phyloP scores from a whole-genome alignment of 768 basidiomycete species.

The Xerocomellus intermedius region DNA sequence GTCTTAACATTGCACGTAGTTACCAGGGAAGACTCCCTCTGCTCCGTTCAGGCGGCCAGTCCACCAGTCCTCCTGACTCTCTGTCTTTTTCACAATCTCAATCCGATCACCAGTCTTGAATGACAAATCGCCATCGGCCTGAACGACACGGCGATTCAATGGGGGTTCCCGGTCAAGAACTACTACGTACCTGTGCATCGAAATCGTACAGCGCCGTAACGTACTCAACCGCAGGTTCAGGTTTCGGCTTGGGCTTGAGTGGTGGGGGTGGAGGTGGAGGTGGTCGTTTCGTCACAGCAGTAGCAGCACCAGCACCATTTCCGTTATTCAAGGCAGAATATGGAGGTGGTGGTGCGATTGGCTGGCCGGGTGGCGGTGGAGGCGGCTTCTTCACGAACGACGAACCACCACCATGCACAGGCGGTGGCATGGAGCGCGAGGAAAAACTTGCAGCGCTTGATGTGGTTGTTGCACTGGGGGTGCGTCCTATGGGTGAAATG shows the following conservation, averaged over 20 bases:
- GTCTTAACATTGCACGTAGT: conserved; percentile 32
- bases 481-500: conserved; percentile 37
- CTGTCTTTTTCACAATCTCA: conserved; percentile 81
- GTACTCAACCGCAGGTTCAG: conserved; percentile 60
- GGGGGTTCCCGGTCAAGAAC: background rate
- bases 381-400: conserved; percentile 44
- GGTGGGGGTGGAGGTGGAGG: conserved; percentile 96
- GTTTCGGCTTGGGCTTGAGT: conserved; percentile 83
- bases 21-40: conserved; percentile 90
- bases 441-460: conserved; percentile 28
- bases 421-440: conserved; percentile 26
- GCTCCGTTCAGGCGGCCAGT: conserved; percentile 81
- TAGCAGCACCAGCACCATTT: conserved; percentile 28
- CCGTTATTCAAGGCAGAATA: conserved; percentile 24
- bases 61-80: conserved; percentile 95
- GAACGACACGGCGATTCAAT: background rate
- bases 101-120: conserved; percentile 90
- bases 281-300: conserved; percentile 60
- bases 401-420: conserved; percentile 20
- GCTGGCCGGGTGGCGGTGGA: conserved; percentile 33
- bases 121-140: conserved; percentile 90
- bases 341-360: conserved; percentile 45
- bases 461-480: conserved; percentile 24
- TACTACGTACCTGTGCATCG: conserved; percentile 66
- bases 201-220: conserved; percentile 96